Evolutionary conservation across 148 eudicot genomes (phyloP).

Genomic region (Amaranthus cruentus): DNA sequence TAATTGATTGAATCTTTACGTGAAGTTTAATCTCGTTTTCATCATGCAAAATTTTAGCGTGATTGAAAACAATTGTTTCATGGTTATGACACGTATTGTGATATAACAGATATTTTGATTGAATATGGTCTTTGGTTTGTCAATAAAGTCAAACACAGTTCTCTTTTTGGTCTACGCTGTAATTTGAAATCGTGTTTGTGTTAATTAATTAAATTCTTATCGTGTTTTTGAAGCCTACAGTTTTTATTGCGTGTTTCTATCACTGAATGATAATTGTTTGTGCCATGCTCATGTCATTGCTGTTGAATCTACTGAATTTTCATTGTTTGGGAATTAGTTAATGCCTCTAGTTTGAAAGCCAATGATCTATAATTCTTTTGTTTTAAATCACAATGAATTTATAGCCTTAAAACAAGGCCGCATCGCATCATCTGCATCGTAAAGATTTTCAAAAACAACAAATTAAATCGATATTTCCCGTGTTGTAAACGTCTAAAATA

Average conservation of each 20-base stretch:
- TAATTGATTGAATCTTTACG: slow-evolving; percentile 29
- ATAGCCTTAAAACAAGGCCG: too few species aligned
- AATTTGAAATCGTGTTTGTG: background rate
- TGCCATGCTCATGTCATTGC: background rate
- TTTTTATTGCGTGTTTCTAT: background rate
- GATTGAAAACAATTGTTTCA: slow-evolving; percentile 22
- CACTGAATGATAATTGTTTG: background rate
- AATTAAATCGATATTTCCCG: too few species aligned
- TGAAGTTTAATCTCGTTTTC: slow-evolving; percentile 18
- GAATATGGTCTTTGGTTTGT: slow-evolving; percentile 8
- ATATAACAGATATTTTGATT: background rate
- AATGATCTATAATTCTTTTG: too few species aligned
- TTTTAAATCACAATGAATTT: too few species aligned
- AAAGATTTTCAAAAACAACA: too few species aligned
- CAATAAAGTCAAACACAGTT: slow-evolving; percentile 9
- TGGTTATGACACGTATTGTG: slow-evolving; percentile 10
- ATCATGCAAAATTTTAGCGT: slow-evolving; percentile 29
- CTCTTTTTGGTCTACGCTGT: slow-evolving; percentile 5
- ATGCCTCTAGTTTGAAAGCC: background rate
- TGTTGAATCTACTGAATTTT: background rate
- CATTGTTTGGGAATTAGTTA: background rate
- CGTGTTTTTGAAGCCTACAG: slow-evolving; percentile 11
- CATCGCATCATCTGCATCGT: too few species aligned
- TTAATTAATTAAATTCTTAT: background rate
- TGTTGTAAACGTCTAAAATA: too few species aligned